Conservation (phyloP, 1,139 yeast species). For the Protomyces gravidus region DNA sequence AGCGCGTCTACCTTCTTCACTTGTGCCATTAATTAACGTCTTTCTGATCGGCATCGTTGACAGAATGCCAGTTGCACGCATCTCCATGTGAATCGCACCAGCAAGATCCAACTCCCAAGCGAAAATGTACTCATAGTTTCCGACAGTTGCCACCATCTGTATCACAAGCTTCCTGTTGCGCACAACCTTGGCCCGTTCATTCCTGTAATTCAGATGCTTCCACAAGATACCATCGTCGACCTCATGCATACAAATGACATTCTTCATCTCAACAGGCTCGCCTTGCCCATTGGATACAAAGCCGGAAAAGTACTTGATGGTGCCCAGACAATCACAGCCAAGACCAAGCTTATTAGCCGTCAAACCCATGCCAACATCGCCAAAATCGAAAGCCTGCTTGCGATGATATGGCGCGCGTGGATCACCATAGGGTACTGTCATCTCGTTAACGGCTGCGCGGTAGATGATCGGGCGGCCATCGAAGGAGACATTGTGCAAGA, state of each 20-base stretch:
- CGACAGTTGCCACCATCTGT: constrained; percentile 78
- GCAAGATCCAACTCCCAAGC: constrained; percentile 80
- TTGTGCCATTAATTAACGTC: constrained; percentile 37
- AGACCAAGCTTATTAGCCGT: constrained; percentile 72
- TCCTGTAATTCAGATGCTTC: constrained; percentile 81
- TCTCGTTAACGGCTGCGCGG: constrained; percentile 66
- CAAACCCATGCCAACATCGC: constrained; percentile 83
- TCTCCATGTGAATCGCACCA: constrained; percentile 72
- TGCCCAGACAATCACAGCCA: constrained; percentile 84
- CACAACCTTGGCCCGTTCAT: constrained; percentile 57
- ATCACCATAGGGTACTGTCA: constrained; percentile 79
- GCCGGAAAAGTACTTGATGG: constrained; percentile 73
- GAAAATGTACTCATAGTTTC: constrained; percentile 77
- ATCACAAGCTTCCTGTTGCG: constrained; percentile 69
- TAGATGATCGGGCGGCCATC: constrained; percentile 73
- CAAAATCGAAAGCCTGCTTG: constrained; percentile 79
- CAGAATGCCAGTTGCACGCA: constrained; percentile 74
- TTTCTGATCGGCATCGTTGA: constrained; percentile 61
- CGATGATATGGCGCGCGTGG: constrained; percentile 78
- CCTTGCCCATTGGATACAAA: constrained; percentile 64
- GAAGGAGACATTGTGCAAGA: constrained; percentile 64
- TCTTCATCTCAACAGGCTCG: constrained; percentile 62
- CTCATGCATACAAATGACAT: constrained; percentile 78
- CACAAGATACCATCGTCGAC: constrained; percentile 73
- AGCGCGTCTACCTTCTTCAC: neutral